Conservation (phyloP, 2,329 filamentous ascomycete genomes). For the Fusarium cyanostomum region DNA sequence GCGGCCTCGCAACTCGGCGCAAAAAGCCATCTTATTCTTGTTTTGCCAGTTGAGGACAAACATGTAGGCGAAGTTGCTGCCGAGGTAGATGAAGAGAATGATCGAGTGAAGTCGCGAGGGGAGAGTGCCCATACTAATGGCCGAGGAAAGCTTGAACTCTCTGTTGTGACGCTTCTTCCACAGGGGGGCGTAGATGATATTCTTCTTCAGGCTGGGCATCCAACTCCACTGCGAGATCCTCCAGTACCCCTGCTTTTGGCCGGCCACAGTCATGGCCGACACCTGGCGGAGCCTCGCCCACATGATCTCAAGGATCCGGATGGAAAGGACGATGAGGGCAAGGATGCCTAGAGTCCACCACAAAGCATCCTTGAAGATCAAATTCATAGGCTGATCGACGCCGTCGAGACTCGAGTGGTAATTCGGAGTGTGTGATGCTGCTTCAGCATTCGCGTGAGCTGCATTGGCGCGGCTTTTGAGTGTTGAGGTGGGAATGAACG, state of each 20-base stretch:
- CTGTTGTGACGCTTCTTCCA: slow-evolving; percentile 73
- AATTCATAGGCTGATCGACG: slow-evolving; percentile 67
- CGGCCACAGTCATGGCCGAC: slow-evolving; percentile 64
- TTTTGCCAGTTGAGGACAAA: slow-evolving; percentile 68
- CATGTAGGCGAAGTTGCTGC: slow-evolving; percentile 71
- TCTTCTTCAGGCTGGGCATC: slow-evolving; percentile 70
- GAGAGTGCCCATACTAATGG: slow-evolving; percentile 68
- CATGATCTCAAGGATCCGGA: slow-evolving; percentile 63
- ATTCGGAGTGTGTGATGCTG: slow-evolving; percentile 62
- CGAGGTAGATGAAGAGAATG: slow-evolving; percentile 65
- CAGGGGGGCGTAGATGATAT: slow-evolving; percentile 69
- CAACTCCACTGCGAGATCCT: slow-evolving; percentile 64
- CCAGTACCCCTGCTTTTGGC: slow-evolving; percentile 68
- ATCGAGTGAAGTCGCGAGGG: slow-evolving; percentile 71
- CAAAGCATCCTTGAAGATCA: slow-evolving; percentile 64
- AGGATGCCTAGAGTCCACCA: slow-evolving; percentile 70
- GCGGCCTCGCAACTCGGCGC: slow-evolving; percentile 86
- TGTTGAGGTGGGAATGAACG: slow-evolving; percentile 46
- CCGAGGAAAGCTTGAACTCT: slow-evolving; percentile 69
- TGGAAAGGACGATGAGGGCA: slow-evolving; percentile 61
- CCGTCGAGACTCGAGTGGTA: slow-evolving; percentile 67
- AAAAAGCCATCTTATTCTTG: slow-evolving; percentile 68
- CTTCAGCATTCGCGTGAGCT: slow-evolving; percentile 43
- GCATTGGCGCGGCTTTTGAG: slow-evolving; percentile 44
- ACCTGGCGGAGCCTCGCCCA: slow-evolving; percentile 68